Percentiles rank a stretch among this genome's conserved stretches.
phyloP scores from a whole-genome alignment of 164 flowering plant species.

The Aristolochia contorta region DNA sequence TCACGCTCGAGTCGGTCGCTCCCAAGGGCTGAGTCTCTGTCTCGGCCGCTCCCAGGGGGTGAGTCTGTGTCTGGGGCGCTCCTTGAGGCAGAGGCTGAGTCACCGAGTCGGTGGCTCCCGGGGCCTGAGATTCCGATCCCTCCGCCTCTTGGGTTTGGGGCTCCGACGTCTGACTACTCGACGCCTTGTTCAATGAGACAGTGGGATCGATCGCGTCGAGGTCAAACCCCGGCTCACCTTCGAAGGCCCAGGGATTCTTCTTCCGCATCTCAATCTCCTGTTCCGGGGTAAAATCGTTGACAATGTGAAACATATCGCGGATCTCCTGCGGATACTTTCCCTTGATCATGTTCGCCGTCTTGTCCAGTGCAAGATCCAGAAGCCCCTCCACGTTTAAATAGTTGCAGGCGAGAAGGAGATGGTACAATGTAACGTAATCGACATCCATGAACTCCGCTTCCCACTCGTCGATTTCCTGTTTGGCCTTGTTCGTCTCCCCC shows the following conservation, averaged over 20 bases:
- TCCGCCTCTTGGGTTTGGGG: no score
- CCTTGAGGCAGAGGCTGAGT: no score
- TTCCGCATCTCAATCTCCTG: background rate
- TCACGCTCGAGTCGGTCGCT: no score
- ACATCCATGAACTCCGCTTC: conserved; percentile 53
- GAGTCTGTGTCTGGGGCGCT: no score
- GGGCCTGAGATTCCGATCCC: no score
- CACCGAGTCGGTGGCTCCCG: no score
- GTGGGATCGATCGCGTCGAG: no score
- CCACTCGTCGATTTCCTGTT: conserved; percentile 34
- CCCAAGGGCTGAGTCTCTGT: no score
- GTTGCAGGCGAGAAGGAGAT: conserved; percentile 36
- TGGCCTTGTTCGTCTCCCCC: conserved; percentile 10
- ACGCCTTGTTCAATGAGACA: no score
- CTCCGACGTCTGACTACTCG: no score
- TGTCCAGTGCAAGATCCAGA: background rate
- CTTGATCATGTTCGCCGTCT: background rate
- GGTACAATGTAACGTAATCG: conserved; percentile 49
- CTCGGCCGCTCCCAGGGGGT: no score
- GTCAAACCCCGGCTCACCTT: background rate
- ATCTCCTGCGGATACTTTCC: background rate
- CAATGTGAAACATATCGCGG: background rate
- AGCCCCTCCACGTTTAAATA: background rate
- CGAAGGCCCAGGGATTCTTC: background rate
- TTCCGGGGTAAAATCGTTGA: background rate